Evolutionary conservation across 1,139 yeast genomes (phyloP).

Genomic region (Candida albicans): DNA sequence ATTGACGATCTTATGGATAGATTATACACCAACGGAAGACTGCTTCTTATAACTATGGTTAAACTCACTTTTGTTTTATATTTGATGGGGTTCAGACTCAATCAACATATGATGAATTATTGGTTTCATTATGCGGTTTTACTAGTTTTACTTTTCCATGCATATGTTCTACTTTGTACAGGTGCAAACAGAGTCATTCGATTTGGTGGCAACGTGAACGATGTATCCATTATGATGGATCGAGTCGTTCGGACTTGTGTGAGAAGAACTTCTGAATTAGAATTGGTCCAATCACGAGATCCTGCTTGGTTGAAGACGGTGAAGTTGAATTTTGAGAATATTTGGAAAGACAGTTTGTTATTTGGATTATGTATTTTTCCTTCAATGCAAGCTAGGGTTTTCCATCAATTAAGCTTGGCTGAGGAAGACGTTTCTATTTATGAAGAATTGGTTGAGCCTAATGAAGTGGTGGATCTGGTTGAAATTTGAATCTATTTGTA

Average conservation of each 20-base stretch:
- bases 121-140: constrained; percentile 13
- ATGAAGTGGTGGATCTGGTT: neutral
- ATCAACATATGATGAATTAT: constrained; percentile 11
- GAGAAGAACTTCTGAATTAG: constrained; percentile 26
- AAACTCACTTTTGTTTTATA: constrained; percentile 10
- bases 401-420: constrained; percentile 14
- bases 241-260: constrained; percentile 21
- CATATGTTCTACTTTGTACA: constrained; percentile 13
- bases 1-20: constrained; percentile 11
- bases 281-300: constrained; percentile 18
- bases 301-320: constrained; percentile 11
- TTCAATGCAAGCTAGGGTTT: constrained; percentile 17
- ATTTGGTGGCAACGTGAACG: neutral
- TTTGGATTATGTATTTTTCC: constrained; percentile 23
- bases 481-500: no score
- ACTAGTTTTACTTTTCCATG: constrained; percentile 8
- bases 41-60: constrained; percentile 7
- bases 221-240: constrained; percentile 8
- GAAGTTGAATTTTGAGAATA: constrained; percentile 13
- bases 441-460: constrained; percentile 6
- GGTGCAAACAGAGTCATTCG: constrained; percentile 12
- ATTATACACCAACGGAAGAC: constrained; percentile 11
- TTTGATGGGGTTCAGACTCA: constrained; percentile 12
- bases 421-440: neutral
- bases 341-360: constrained; percentile 25